Base-by-base conservation (phyloP, 495 filamentous ascomycete genomes). In the Penicillium lagena region DNA sequence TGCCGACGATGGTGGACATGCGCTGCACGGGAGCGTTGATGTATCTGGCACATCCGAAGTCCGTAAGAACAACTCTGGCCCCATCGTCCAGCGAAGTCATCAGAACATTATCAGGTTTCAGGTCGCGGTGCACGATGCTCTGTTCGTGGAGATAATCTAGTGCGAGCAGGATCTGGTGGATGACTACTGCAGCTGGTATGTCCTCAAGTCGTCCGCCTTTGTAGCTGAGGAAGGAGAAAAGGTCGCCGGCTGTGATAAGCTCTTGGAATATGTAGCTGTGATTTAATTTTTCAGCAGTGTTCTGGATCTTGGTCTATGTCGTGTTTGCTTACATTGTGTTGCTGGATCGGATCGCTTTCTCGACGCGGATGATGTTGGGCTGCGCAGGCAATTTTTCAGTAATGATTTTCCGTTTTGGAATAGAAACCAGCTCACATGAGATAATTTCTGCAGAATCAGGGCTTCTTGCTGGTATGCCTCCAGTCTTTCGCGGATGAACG, bases 21-120 rank as follows among this genome's bases (percentile, higher is more conserved):
- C 85, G 72, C 12, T 68, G 59, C 4, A 56, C 52, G 12, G 55
- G 50, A 4, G 56, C 13, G 6, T 52, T 38, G 8, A 74, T 43
- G 12, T 67, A 62, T 30, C 64, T 77, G 7, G 83, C 79, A 40
- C 77, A 73, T 8, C 87, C 87, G 60, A 93, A 86, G 53, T 93
- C 87, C 0, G 83, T 82, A 15, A 93, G 65, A 1, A 90, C 73
- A 13, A 90, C 66, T 22, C 87, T 63, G 33, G 74, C 61, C 2
- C 66, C 64, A 29, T 64, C 50, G 29, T 57, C 61, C 7, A 76
- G 68, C 1, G 69, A 62, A 8, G 78, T 76, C 64, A 84, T 73
- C 9, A 87, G 68, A 7, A 86, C 73, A 38, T 86, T 87, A 31
- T 86, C 83, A 0, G 81, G 83, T 54, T 87, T 86, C n/a, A 87